Evolutionary conservation across 78 protist species (phyloP).

Genomic region (slime mould (Dictyostelium discoideum)): dicty_2.7 NC_007089.4:5244001-5244500

Average conservation of each 20-base stretch:
- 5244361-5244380: too few relatives aligned
- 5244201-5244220: background rate
- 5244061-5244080: background rate
- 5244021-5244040: too few relatives aligned
- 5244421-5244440: too few relatives aligned
- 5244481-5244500: too few relatives aligned
- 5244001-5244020: too few relatives aligned
- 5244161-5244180: background rate
- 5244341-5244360: too few relatives aligned
- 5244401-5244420: too few relatives aligned
- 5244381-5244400: too few relatives aligned
- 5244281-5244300: too few relatives aligned
- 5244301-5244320: too few relatives aligned
- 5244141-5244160: background rate
- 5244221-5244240: background rate
- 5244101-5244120: background rate
- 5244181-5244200: background rate
- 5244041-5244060: background rate
- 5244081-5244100: background rate
- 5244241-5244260: background rate
- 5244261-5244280: background rate
- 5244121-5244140: background rate
- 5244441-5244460: too few relatives aligned
- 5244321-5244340: background rate
- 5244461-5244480: too few relatives aligned